Evolutionary conservation across 257 asterid species (phyloP), one percentile per base, ranked within the genome.

Genomic region (Ajuga chamaepitys): DNA sequence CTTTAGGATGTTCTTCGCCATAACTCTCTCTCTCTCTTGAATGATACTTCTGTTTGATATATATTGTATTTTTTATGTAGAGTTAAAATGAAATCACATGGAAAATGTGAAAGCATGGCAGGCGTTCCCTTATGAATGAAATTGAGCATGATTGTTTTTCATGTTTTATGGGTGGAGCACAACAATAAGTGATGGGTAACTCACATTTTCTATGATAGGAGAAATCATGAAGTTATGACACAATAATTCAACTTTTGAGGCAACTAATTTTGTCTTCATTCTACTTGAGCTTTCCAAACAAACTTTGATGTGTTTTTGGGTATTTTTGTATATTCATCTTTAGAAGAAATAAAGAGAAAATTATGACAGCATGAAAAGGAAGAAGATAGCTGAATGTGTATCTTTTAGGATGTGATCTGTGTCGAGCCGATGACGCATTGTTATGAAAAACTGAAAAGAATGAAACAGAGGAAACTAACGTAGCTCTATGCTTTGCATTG

Each of bases 251-350:
- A 47, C 67, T 64, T 64, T 58, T 48, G 8, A 10, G 18, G 37
- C 20, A 55, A 71, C 66, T 28, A 32, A 66, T 42, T 73, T 66
- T 73, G 73, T 73, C 63, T 66, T 58, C 13, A 14, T 44, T 35
- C 26, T 17, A 50, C 21, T 68, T 37, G 12, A 20, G 37, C 62
- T 58, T 54, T n/a, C 32, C 54, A 18, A 62, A 62, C 77, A 18
- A 66, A 66, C 58, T 72, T 40, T 66, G 34, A 57, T 26, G 58
- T 52, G 25, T 9, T 62, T 58, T 20, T 38, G 28, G 45, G n/a
- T n/a, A n/a, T n/a, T n/a, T n/a, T n/a, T n/a, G n/a, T n/a, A n/a
- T n/a, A n/a, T n/a, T n/a, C n/a, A n/a, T n/a, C n/a, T 22, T 26
- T 25, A 25, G 2, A 34, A 51, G 38, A 5, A 30, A 12, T 6